These are phyloP conservation scores for Podosphaera fusca DNA, from an alignment of 2,329 filamentous ascomycete genomes.

Conservation along the genomic window DNA sequence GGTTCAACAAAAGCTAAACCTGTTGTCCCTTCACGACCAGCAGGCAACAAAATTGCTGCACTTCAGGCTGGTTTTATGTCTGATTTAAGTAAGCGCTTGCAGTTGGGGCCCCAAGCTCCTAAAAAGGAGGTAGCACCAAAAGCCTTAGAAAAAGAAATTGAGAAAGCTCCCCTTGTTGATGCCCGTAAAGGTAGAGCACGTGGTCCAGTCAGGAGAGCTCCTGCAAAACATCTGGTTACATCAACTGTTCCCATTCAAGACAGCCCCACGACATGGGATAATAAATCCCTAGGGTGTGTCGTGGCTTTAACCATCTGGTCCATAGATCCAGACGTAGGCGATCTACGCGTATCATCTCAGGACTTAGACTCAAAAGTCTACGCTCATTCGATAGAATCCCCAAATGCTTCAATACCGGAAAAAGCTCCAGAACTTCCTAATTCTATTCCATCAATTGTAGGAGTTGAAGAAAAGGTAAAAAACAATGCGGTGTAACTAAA, in stretches of 20 bases:
- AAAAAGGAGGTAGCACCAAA: constrained; percentile 43
- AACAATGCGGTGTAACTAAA: background rate
- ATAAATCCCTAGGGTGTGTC: constrained; percentile 10
- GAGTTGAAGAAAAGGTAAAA: constrained; percentile 1
- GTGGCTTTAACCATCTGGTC: constrained; percentile 19
- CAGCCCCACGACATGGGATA: constrained; percentile 1
- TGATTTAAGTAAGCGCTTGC: constrained; percentile 73
- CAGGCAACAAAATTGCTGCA: constrained; percentile 69
- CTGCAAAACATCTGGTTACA: constrained; percentile 21
- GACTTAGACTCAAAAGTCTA: background rate
- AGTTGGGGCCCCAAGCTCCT: constrained; percentile 58
- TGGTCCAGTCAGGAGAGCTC: constrained; percentile 59
- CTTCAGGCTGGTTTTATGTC: constrained; percentile 82
- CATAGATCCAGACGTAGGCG: constrained; percentile 20
- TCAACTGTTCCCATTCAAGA: constrained; percentile 3
- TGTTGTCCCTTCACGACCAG: constrained; percentile 53
- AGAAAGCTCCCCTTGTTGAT: constrained; percentile 65
- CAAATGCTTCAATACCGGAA: background rate
- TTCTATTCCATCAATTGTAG: constrained; percentile 4
- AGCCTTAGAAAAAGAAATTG: constrained; percentile 32
- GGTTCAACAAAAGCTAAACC: constrained; percentile 50
- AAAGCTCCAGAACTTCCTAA: background rate
- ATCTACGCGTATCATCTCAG: constrained; percentile 15
- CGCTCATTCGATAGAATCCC: background rate
- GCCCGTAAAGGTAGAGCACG: constrained; percentile 76